Percentiles rank a stretch among this genome's conserved stretches.
These are phyloP conservation scores for Fagopyrum tataricum DNA, from an alignment of 148 eudicot genomes.

Conservation along the genomic window DNA sequence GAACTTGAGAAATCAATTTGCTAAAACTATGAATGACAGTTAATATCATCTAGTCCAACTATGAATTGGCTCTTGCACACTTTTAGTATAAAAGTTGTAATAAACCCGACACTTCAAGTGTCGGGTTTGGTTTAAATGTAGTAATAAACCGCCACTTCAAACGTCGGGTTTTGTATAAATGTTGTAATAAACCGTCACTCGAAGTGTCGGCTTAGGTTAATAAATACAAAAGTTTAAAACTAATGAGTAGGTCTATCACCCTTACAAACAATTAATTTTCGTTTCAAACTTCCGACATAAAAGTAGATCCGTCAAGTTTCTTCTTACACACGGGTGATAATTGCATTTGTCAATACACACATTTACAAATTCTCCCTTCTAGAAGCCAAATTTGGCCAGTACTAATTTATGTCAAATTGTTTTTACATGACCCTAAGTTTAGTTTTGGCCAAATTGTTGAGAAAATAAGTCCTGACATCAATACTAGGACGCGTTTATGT, in stretches of 20 bases:
- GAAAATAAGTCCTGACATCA: not conserved
- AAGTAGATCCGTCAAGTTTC: too few relatives aligned
- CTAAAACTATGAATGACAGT: not conserved
- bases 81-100: not conserved
- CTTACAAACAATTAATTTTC: too few relatives aligned
- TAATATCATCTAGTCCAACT: not conserved
- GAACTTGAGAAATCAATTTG: not conserved
- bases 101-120: not conserved
- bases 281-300: too few relatives aligned
- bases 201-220: too few relatives aligned
- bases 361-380: not conserved
- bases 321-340: too few relatives aligned
- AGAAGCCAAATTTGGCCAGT: not conserved
- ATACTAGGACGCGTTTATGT: not conserved
- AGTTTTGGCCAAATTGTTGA: not conserved
- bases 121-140: too few relatives aligned
- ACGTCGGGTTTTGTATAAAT: too few relatives aligned
- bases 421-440: not conserved
- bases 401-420: not conserved
- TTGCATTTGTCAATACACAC: too few relatives aligned
- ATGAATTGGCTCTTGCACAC: not conserved
- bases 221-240: too few relatives aligned
- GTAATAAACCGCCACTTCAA: too few relatives aligned
- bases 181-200: too few relatives aligned
- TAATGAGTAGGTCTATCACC: too few relatives aligned